Conservation (phyloP, 768 basidiomycete species). For the Lactarius pseudohatsudake region DNA sequence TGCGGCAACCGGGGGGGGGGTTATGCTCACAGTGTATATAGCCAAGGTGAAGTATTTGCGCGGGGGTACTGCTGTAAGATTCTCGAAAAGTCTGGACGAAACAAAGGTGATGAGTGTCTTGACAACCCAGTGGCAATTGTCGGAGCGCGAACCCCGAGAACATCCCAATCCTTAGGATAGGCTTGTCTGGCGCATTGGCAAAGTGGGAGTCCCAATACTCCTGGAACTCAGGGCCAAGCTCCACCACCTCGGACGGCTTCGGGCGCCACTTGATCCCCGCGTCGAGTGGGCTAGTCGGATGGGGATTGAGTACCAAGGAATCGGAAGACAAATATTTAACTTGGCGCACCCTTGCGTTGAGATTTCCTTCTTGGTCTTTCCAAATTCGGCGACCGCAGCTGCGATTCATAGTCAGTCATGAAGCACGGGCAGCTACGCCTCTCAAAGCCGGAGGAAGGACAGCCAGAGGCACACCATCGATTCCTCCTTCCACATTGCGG, state of each 20-base stretch:
- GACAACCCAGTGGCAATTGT: neutral
- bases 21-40: conserved; percentile 12
- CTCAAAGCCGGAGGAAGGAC: neutral
- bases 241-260: conserved; percentile 28
- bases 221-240: conserved; percentile 32
- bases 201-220: conserved; percentile 31
- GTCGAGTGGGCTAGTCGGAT: conserved; percentile 29
- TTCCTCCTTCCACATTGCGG: conserved; percentile 20
- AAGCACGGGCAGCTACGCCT: neutral
- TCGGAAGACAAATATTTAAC: neutral
- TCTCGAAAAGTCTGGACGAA: neutral
- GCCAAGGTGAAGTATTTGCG: conserved; percentile 31
- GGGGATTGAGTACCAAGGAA: neutral
- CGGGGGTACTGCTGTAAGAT: conserved; percentile 2
- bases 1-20: neutral
- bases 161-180: conserved; percentile 25
- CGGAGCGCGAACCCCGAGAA: conserved; percentile 24
- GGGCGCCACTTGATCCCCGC: conserved; percentile 33
- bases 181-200: conserved; percentile 32
- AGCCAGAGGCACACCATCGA: conserved; percentile 26
- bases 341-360: conserved; percentile 57
- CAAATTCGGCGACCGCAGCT: conserved; percentile 41
- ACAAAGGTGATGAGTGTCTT: neutral
- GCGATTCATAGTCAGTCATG: neutral
- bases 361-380: conserved; percentile 44